Conservation (phyloP, 768 basidiomycete species). For the Auricularia sp. region DNA sequence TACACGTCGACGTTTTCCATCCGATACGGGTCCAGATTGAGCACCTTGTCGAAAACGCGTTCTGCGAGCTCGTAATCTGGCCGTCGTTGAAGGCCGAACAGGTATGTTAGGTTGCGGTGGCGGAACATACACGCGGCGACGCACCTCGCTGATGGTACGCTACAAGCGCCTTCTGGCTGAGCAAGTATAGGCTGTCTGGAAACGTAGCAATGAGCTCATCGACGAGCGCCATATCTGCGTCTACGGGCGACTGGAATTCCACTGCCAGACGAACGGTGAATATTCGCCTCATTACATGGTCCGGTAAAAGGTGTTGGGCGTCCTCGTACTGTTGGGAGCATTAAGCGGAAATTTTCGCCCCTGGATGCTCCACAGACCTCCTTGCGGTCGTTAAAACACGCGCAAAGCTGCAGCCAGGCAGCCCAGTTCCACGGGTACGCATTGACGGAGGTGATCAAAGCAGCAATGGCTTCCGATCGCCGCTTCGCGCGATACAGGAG, state of each 20-base stretch:
- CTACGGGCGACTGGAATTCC: constrained; percentile 81
- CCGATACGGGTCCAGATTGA: constrained; percentile 71
- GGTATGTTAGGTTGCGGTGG: background rate
- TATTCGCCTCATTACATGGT: constrained; percentile 22
- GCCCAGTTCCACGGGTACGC: constrained; percentile 92
- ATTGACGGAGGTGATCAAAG: constrained; percentile 61
- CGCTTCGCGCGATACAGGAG: constrained; percentile 71
- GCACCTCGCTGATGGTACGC: constrained; percentile 85
- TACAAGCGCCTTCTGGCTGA: constrained; percentile 76
- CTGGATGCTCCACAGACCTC: constrained; percentile 44
- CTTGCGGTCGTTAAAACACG: constrained; percentile 72
- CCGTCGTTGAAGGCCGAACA: constrained; percentile 2
- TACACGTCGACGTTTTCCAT: constrained; percentile 94
- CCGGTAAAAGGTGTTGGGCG: constrained; percentile 5
- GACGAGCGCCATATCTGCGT: constrained; percentile 73
- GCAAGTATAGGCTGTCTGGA: constrained; percentile 74
- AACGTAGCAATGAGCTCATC: constrained; percentile 75
- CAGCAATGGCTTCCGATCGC: constrained; percentile 80
- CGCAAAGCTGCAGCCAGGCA: constrained; percentile 74
- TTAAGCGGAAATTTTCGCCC: background rate
- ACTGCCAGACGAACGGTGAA: constrained; percentile 87
- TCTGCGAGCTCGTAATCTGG: constrained; percentile 85
- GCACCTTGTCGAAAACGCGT: constrained; percentile 73
- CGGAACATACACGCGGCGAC: constrained; percentile 15
- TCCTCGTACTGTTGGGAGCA: constrained; percentile 1